Base-by-base conservation (phyloP, 2,329 filamentous ascomycete genomes). In the Neonectria punicea region DNA sequence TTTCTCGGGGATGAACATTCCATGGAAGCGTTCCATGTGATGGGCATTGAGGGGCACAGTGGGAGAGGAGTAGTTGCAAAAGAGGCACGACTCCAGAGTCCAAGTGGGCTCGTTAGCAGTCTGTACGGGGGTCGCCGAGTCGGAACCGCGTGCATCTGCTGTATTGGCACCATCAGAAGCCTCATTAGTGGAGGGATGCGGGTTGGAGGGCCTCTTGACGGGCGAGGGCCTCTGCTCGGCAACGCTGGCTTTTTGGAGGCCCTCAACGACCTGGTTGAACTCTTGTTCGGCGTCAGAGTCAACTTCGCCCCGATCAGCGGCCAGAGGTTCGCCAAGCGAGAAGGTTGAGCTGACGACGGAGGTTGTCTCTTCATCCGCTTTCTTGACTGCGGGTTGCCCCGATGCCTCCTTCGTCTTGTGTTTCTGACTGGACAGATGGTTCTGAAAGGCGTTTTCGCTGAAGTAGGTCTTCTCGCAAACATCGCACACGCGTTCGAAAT, bases 1-100 rank as follows among this genome's bases (percentile, higher is more conserved):
- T 80, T 90, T 92, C 78, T 99, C 96, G 0, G 96, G 96, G 67
- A 99, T 91, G 80, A 98, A 98, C 89, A 98, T 94, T 82, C 95
- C 93, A 77, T 99, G 96, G 74, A 91, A 90, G 65, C 93, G 92
- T 77, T 92, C 90, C 96, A 99, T 99, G 77, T 99, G 96, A 44
- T 89, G 83, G 36, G 93, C 84, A 75, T 94, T 98, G 34, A 94
- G 83, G n/a, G 88, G 81, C 6, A 93, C 82, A 13, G 88, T 92
- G 1, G 93, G 89, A 0, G 94, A 97, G 54, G 91, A 85, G 75
- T 92, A 92, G 79, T 96, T 97, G 85, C 96, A 99, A 85, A 99
- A 98, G 16, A 99, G 84, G 77, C 96, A 99, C 8, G 84, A 79
- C 77, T 81, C 78, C 73, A 87, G 73, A 41, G 87, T 77, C 77